Evolutionary conservation across 768 basidiomycete genomes (phyloP).

Genomic region (Piloderma croceum): DNA sequence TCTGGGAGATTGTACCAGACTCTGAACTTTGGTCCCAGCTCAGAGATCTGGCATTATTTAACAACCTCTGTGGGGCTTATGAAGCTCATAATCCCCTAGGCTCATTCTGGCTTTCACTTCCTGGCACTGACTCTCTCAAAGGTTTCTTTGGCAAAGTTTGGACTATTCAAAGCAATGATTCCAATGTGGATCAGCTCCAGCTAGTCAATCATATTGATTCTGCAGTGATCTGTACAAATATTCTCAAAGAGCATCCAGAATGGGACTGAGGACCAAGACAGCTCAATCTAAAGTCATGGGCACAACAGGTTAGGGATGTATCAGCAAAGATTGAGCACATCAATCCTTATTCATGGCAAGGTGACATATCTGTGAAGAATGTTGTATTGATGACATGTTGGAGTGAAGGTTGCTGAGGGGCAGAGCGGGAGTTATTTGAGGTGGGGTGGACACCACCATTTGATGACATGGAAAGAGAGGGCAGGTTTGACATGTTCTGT

Average conservation of each 20-base stretch:
- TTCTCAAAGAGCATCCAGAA: too few relatives aligned
- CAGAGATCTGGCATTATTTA: conserved; percentile 16
- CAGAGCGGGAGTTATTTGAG: too few relatives aligned
- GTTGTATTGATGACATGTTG: conserved; percentile 12
- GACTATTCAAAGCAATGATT: conserved; percentile 31
- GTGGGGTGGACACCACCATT: too few relatives aligned
- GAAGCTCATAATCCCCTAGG: conserved; percentile 27
- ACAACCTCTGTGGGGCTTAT: conserved; percentile 27
- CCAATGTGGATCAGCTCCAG: conserved; percentile 22
- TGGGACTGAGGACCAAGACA: too few relatives aligned
- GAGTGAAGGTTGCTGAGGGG: conserved; percentile 8
- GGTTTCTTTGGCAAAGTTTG: conserved; percentile 29
- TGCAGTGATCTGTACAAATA: too few relatives aligned
- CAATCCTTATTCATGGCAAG: conserved; percentile 19
- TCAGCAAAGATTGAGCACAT: conserved; percentile 17
- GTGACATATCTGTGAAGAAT: conserved; percentile 12
- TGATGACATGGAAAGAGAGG: too few relatives aligned
- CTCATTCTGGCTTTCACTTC: conserved; percentile 28
- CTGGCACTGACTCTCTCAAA: conserved; percentile 35
- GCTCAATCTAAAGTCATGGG: too few relatives aligned
- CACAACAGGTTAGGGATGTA: too few relatives aligned
- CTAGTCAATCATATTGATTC: too few relatives aligned
- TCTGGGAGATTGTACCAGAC: conserved; percentile 7
- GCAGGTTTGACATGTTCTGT: too few relatives aligned
- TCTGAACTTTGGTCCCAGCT: conserved; percentile 26